These are phyloP conservation scores for Leucogyrophana mollusca DNA, from an alignment of 768 basidiomycete species.

Conservation along the genomic window DNA sequence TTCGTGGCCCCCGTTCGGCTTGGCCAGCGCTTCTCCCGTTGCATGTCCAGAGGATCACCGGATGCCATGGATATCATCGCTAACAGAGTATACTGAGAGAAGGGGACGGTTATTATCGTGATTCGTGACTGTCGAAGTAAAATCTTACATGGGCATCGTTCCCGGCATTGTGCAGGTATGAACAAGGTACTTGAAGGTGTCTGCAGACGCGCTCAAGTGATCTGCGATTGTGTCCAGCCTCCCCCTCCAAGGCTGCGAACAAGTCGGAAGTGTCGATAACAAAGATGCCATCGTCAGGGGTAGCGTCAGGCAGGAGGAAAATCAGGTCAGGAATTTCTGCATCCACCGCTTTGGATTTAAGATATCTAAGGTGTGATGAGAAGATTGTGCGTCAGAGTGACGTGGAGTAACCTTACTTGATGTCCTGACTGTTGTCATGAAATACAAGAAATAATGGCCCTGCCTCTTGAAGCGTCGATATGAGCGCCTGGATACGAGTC, in stretches of 20 bases:
- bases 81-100: conserved; percentile 65
- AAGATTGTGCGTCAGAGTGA: not conserved
- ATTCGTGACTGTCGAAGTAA: not conserved
- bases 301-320: conserved; percentile 55
- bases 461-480: conserved; percentile 34
- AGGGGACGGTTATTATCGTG: not conserved
- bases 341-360: conserved; percentile 48
- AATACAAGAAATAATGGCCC: conserved; percentile 79
- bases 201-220: conserved; percentile 61
- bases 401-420: conserved; percentile 49
- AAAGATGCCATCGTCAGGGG: conserved; percentile 54
- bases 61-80: conserved; percentile 70
- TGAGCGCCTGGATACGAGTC: conserved; percentile 44
- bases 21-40: conserved; percentile 82
- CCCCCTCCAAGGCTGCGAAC: conserved; percentile 73
- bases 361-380: conserved; percentile 40
- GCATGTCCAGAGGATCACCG: conserved; percentile 70
- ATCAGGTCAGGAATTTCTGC: conserved; percentile 52
- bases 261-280: conserved; percentile 74
- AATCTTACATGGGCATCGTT: conserved; percentile 78
- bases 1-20: conserved; percentile 38
- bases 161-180: conserved; percentile 77
- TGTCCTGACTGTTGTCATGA: conserved; percentile 75
- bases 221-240: conserved; percentile 47
- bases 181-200: conserved; percentile 56